Conservation (phyloP, 768 basidiomycete genomes). For the Collybia sordida region DNA sequence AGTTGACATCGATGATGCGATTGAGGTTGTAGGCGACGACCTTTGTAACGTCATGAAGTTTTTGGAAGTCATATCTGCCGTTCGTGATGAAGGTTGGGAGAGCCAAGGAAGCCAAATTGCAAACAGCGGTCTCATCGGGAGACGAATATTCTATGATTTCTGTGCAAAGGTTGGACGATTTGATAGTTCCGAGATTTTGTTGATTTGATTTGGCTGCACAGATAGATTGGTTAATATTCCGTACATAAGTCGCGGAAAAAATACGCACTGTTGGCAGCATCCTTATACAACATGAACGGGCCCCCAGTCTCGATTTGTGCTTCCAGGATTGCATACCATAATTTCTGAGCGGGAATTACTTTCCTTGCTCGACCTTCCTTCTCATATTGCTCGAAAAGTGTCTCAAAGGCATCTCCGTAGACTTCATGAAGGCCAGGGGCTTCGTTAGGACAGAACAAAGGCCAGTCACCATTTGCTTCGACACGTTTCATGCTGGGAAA, state of each 20-base stretch:
- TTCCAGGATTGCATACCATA: slow-evolving; percentile 97
- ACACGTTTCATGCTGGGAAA: slow-evolving; percentile 89
- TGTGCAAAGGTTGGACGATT: slow-evolving; percentile 98
- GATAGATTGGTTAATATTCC: background rate
- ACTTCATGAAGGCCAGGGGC: slow-evolving; percentile 89
- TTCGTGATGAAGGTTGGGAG: slow-evolving; percentile 87
- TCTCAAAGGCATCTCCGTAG: slow-evolving; percentile 87
- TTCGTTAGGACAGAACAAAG: slow-evolving; percentile 97
- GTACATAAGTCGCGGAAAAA: background rate
- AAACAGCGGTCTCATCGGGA: slow-evolving; percentile 96
- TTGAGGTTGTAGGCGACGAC: slow-evolving; percentile 94
- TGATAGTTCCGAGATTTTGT: slow-evolving; percentile 97
- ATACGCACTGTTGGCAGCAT: slow-evolving; percentile 82
- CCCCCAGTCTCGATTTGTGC: slow-evolving; percentile 97
- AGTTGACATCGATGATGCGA: slow-evolving; percentile 91
- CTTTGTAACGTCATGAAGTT: slow-evolving; percentile 91
- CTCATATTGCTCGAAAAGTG: slow-evolving; percentile 84
- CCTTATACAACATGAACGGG: slow-evolving; percentile 99
- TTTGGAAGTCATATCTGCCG: slow-evolving; percentile 90
- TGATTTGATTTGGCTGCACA: slow-evolving; percentile 91
- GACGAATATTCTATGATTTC: slow-evolving; percentile 99
- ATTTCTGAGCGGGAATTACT: slow-evolving; percentile 90
- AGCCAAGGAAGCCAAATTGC: slow-evolving; percentile 96
- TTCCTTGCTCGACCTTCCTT: slow-evolving; percentile 84
- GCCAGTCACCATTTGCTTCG: slow-evolving; percentile 87